Conservation (phyloP, 1,284 basidiomycete species). For the Flammula alnicola region DNA sequence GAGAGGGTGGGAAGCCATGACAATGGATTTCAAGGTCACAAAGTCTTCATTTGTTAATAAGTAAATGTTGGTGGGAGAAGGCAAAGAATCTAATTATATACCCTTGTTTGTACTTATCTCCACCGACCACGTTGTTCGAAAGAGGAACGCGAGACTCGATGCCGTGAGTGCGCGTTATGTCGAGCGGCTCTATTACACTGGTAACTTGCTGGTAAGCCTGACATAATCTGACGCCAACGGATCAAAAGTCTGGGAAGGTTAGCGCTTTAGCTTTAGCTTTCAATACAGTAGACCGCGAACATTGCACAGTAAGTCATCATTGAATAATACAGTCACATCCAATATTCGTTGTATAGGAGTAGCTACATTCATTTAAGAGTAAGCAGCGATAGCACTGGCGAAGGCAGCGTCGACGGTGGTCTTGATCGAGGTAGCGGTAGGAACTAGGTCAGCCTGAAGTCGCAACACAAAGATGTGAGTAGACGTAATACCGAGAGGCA, state of each 20-base stretch:
- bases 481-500: no score
- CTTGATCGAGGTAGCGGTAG: constrained; percentile 22
- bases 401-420: constrained; percentile 33
- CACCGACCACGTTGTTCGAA: background rate
- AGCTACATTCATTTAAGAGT: constrained; percentile 13
- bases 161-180: no score
- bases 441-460: constrained; percentile 21
- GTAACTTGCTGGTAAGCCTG: no score
- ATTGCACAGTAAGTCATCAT: no score
- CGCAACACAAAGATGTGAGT: background rate
- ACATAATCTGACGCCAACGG: no score
- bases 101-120: background rate
- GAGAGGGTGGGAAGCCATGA: constrained; percentile 49
- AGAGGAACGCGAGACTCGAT: no score
- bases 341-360: no score
- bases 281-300: no score
- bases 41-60: background rate
- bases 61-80: constrained; percentile 2
- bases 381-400: constrained; percentile 36
- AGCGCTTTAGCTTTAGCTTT: no score
- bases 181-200: no score
- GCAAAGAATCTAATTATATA: background rate
- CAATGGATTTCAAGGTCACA: constrained; percentile 2
- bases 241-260: no score
- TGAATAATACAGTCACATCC: no score